Evolutionary conservation across 257 asterid species (phyloP).

Genomic region (Nicotiana attenuata): DNA sequence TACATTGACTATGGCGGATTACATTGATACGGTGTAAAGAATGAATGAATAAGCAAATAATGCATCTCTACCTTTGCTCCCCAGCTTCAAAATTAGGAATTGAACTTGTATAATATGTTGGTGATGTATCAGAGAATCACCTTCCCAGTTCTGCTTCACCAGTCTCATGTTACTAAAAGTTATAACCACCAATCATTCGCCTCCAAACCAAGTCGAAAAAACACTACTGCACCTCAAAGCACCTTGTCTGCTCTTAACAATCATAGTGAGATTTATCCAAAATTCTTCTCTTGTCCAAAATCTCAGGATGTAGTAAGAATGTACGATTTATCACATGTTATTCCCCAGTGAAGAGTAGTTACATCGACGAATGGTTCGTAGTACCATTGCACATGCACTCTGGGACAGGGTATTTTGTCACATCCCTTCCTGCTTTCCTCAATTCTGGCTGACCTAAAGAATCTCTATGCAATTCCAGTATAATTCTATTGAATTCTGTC

Average conservation of each 20-base stretch:
- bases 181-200: not conserved
- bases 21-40: not conserved
- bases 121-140: not conserved
- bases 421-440: constrained; percentile 69
- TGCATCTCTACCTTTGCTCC: too few relatives aligned
- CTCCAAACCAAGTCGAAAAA: not conserved
- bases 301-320: not conserved
- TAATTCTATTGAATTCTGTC: constrained; percentile 52
- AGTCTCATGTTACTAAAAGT: not conserved
- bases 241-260: not conserved
- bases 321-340: not conserved
- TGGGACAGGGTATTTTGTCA: constrained; percentile 83
- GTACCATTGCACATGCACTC: constrained; percentile 86
- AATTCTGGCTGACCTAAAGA: constrained; percentile 85
- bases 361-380: constrained; percentile 17
- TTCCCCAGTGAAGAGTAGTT: not conserved
- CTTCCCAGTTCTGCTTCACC: not conserved
- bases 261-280: not conserved
- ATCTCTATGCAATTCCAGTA: constrained; percentile 56
- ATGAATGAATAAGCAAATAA: not conserved
- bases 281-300: not conserved
- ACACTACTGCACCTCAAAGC: not conserved
- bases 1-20: not conserved
- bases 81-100: not conserved
- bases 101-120: not conserved